phyloP scores from a whole-genome alignment of 2,329 filamentous ascomycete species.

The Ploettnerulaceae sp. region DNA sequence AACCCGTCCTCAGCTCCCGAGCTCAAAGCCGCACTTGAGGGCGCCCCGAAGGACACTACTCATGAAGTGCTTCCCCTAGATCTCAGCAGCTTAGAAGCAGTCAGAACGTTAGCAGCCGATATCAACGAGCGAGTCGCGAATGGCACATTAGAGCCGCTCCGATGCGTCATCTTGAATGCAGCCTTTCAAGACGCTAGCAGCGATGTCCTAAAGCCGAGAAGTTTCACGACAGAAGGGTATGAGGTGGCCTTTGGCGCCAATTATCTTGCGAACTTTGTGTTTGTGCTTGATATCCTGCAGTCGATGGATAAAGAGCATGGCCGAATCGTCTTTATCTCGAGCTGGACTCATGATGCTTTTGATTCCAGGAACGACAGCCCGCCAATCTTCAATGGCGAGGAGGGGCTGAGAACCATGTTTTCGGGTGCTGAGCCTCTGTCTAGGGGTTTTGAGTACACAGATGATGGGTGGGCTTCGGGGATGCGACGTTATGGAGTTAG shows the following conservation, averaged over 20 bases:
- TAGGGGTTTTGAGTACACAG: constrained; percentile 11
- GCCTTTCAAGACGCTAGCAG: constrained; percentile 21
- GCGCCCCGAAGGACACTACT: constrained; percentile 3
- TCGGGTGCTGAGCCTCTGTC: constrained; percentile 13
- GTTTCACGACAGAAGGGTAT: constrained; percentile 34
- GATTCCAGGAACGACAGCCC: constrained; percentile 4
- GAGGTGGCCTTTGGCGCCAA: constrained; percentile 35
- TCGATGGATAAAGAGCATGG: constrained; percentile 35
- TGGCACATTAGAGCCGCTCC: constrained; percentile 21
- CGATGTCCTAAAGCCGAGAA: constrained; percentile 14
- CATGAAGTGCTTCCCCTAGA: constrained; percentile 13
- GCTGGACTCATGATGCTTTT: constrained; percentile 25
- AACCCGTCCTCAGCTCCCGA: constrained; percentile 7
- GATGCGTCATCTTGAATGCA: constrained; percentile 28
- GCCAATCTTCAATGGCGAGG: constrained; percentile 8
- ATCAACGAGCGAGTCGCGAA: constrained; percentile 24
- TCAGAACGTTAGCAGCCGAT: constrained; percentile 15
- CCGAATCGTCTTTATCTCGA: constrained; percentile 32
- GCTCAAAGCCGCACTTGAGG: constrained; percentile 10
- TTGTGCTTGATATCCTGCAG: constrained; percentile 33
- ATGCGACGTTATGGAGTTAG: constrained; percentile 17
- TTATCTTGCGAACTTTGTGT: constrained; percentile 36
- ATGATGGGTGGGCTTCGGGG: constrained; percentile 11
- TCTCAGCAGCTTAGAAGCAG: constrained; percentile 12
- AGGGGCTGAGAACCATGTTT: constrained; percentile 32